Evolutionary conservation across 306 rosid species (phyloP).

Genomic region (Potentilla sterilis): DNA sequence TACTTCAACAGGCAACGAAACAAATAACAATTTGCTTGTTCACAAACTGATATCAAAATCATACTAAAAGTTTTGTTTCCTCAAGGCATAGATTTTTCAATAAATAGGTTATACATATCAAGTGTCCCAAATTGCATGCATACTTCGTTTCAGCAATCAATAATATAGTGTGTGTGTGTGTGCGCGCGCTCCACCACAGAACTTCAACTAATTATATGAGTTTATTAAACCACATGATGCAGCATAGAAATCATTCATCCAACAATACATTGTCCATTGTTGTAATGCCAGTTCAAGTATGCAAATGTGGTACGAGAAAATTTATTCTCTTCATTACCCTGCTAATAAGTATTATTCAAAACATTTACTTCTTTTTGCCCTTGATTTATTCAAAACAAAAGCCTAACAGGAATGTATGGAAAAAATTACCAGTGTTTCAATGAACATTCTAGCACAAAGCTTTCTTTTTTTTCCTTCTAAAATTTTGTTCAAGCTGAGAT

Average conservation of each 20-base stretch:
- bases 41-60: background rate
- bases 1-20: background rate
- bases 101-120: background rate
- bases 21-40: too few relatives aligned
- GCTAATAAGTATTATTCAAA: background rate
- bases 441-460: conserved; percentile 84
- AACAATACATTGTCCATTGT: background rate
- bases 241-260: background rate
- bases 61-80: background rate
- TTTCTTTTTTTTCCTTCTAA: conserved; percentile 73
- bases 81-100: background rate
- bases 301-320: background rate
- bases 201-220: background rate
- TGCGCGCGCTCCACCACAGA: background rate
- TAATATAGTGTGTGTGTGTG: background rate
- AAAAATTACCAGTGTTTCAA: conserved; percentile 65
- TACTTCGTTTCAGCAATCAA: background rate
- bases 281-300: background rate
- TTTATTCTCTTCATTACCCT: background rate
- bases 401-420: conserved; percentile 4
- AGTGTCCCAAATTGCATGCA: background rate
- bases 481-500: conserved; percentile 65
- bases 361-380: background rate
- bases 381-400: background rate
- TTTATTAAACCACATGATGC: background rate